Percentiles rank a stretch among this genome's conserved stretches.
phyloP scores from a whole-genome alignment of 75 land plant genomes.

The Gnetum montanum region DNA sequence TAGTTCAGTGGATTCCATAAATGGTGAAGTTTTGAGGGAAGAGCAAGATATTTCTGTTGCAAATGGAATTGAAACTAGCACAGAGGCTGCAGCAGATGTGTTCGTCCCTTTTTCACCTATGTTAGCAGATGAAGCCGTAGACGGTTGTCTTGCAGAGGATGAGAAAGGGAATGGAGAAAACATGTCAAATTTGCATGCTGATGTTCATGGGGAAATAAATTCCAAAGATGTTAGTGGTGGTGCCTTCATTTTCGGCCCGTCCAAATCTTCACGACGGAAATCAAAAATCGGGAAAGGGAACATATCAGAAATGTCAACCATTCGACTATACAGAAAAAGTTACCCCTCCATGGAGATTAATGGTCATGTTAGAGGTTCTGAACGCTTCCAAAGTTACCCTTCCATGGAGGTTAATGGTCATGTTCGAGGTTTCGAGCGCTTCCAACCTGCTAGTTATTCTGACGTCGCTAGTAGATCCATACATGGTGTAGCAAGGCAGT shows the following conservation, averaged over 20 bases:
- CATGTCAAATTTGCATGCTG: conserved; percentile 10
- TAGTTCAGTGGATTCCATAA: conserved; percentile 7
- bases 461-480: conserved; percentile 11
- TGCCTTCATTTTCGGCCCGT: conserved; percentile 45
- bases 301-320: conserved; percentile 20
- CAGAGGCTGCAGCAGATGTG: conserved; percentile 18
- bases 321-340: conserved; percentile 34
- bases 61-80: conserved; percentile 12
- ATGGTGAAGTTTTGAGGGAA: conserved; percentile 14
- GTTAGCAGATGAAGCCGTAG: conserved; percentile 3
- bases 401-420: conserved; percentile 13
- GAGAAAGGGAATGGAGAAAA: conserved; percentile 8
- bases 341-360: conserved; percentile 11
- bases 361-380: conserved; percentile 15
- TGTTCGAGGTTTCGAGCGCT: conserved; percentile 16
- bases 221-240: conserved; percentile 38
- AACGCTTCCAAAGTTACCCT: conserved; percentile 4
- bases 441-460: conserved; percentile 9
- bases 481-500: conserved; percentile 19
- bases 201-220: conserved; percentile 30
- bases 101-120: no score
- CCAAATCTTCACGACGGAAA: conserved; percentile 51
- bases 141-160: conserved; percentile 20
- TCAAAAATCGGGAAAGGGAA: conserved; percentile 37
- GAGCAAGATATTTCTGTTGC: conserved; percentile 18